A percentile compares a stretch with the other conserved stretches of the same genome.
These are phyloP conservation scores for Thymus mandschuricus DNA, from an alignment of 257 asterid genomes.

Conservation along the genomic window DNA sequence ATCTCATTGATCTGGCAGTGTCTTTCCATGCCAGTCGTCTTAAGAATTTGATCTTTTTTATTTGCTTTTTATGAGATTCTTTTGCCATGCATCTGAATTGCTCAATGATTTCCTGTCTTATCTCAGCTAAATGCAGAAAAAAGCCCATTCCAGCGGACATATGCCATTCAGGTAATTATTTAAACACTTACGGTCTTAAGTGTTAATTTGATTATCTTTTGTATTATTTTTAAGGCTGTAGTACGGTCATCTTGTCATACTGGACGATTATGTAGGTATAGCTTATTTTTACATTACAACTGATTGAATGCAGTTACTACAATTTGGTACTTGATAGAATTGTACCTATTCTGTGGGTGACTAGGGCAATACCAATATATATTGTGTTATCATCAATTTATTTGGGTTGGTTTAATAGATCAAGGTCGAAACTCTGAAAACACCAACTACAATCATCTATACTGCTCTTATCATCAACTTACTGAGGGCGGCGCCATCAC, in stretches of 20 bases:
- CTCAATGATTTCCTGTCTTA: conserved; percentile 28
- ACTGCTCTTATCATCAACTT: not conserved
- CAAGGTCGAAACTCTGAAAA: conserved; percentile 6
- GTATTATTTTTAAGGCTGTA: conserved; percentile 13
- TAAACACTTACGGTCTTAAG: not conserved
- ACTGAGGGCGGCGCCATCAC: conserved; percentile 18
- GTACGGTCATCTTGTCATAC: not conserved
- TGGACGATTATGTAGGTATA: conserved; percentile 4
- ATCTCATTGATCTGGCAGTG: conserved; percentile 4
- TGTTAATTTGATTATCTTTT: not conserved
- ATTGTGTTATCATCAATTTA: not conserved
- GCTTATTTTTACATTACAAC: not conserved
- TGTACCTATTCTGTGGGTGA: conserved; percentile 9
- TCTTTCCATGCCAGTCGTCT: conserved; percentile 12
- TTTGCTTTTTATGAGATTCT: conserved; percentile 14
- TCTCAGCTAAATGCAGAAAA: conserved; percentile 94
- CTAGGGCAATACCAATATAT: conserved; percentile 1
- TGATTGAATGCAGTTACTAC: not conserved
- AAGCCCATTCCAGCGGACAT: conserved; percentile 97
- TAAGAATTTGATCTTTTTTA: not conserved
- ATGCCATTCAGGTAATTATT: conserved; percentile 83
- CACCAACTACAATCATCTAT: not conserved
- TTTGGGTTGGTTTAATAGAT: conserved; percentile 10
- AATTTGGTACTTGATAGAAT: not conserved
- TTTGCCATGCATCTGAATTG: conserved; percentile 16